A percentile compares a stretch with the other conserved stretches of the same genome.
These are phyloP conservation scores for Kwoniella shandongensis DNA, from an alignment of 768 basidiomycete genomes.

Conservation along the genomic window DNA sequence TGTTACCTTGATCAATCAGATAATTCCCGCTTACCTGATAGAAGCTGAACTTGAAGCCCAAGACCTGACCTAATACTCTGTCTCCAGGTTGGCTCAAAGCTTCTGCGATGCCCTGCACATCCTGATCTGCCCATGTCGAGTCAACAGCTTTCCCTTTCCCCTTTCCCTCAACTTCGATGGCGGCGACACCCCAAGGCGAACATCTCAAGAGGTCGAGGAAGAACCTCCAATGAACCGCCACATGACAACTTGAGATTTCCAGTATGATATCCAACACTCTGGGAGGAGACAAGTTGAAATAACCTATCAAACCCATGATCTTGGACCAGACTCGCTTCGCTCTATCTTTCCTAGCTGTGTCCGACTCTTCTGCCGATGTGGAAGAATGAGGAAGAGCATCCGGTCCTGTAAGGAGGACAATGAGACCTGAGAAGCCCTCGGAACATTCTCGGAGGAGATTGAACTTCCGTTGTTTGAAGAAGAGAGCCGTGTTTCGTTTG, in stretches of 20 bases:
- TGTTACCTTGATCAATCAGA: not conserved
- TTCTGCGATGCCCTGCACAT: slow-evolving; percentile 37
- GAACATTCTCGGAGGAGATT: slow-evolving; percentile 96
- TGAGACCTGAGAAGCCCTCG: slow-evolving; percentile 93
- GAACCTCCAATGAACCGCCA: slow-evolving; percentile 80
- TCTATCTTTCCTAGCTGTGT: slow-evolving; percentile 14
- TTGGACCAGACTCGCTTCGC: slow-evolving; percentile 46
- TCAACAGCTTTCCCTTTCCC: slow-evolving; percentile 41
- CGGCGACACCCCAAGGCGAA: slow-evolving; percentile 70
- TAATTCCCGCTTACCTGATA: slow-evolving; percentile 88
- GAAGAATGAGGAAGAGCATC: slow-evolving; percentile 48
- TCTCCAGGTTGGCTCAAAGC: slow-evolving; percentile 51
- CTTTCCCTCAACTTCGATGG: slow-evolving; percentile 45
- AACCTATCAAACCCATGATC: slow-evolving; percentile 60
- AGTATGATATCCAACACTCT: slow-evolving; percentile 89
- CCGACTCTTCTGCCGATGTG: slow-evolving; percentile 14
- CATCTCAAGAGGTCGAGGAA: slow-evolving; percentile 81
- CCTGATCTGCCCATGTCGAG: slow-evolving; percentile 32
- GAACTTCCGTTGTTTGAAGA: slow-evolving; percentile 80
- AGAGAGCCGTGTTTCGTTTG: slow-evolving; percentile 43
- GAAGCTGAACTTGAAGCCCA: slow-evolving; percentile 95
- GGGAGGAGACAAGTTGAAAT: slow-evolving; percentile 95
- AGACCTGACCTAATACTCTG: slow-evolving; percentile 65
- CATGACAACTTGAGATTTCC: slow-evolving; percentile 80
- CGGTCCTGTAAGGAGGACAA: slow-evolving; percentile 70